Evolutionary conservation across 371 early-diverging fungal species (phyloP), one percentile per base, ranked within the genome.

Genomic region (Zychaea mexicana): DNA sequence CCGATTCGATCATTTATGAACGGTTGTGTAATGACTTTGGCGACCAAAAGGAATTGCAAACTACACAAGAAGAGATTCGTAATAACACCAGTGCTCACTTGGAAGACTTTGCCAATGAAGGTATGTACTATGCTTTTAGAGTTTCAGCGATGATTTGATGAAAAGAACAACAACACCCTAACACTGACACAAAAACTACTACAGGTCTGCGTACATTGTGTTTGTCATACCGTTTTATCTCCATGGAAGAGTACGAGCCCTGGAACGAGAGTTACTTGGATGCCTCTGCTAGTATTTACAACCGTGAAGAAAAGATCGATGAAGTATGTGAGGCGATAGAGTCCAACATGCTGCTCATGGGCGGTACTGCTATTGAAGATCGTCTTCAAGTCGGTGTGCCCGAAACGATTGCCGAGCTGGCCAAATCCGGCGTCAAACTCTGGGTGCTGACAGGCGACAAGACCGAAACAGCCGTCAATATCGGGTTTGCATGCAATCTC

Each of bases 361-460:
- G 96, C 2, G 88, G 90, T 12, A 93, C 96, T 0, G 96, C 92
- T n/a, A 93, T 98, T 62, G 97, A 96, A 75, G 95, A 95, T 77
- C 87, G 92, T 58, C 79, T 99, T 32, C 99, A 99, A 70, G 90
- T 86, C 3, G 91, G 94, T 24, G 99, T 98, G 0, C 94, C 95
- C n/a, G 91, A 95, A 65, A 94, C 98, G 0, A 94, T 99, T 62
- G 88, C 87, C 54, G 82, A 85, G 53, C 83, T 98, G 30, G 88
- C 96, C 1, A 83, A 83, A 13, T 97, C 98, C 0, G 98, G 97
- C 19, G 95, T 99, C 60, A 90, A 91, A 58, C 81, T 97, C 12
- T 98, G 97, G 96, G 96, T 99, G 84, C 76, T 99, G 70, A 99
- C 99, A 0, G 99, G 99, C 42, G 99, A 99, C 77, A 94, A 97